phyloP scores from a whole-genome alignment of 2,329 filamentous ascomycete genomes.

The Dactylellina haptotyla region DNA sequence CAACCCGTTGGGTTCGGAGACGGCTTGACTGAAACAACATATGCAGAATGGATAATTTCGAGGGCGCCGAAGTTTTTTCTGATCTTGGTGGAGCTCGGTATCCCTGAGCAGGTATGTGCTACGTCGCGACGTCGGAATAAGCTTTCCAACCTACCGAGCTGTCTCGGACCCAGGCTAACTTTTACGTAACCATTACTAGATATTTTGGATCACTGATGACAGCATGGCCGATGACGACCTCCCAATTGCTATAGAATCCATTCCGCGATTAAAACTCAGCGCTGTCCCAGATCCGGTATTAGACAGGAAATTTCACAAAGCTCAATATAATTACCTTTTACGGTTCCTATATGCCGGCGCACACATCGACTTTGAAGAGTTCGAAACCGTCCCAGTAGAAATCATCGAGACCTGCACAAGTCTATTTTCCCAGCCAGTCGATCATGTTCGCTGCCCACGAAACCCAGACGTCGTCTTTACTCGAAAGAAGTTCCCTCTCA shows the following conservation, averaged over 20 bases:
- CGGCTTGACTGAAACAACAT: conserved; percentile 76
- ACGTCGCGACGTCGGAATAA: conserved; percentile 29
- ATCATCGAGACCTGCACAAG: conserved; percentile 65
- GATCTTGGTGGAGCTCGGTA: conserved; percentile 74
- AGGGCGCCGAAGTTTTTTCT: conserved; percentile 77
- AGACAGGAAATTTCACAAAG: conserved; percentile 75
- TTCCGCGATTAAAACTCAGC: conserved; percentile 72
- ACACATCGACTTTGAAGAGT: conserved; percentile 72
- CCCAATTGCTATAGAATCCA: conserved; percentile 73
- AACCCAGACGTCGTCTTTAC: conserved; percentile 69
- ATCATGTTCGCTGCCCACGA: conserved; percentile 73
- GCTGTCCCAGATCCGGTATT: conserved; percentile 70
- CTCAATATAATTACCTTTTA: conserved; percentile 77
- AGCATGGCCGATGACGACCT: conserved; percentile 81
- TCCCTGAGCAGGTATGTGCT: conserved; percentile 68
- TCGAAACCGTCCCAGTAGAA: conserved; percentile 76
- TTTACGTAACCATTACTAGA: conserved; percentile 62
- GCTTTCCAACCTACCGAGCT: conserved; percentile 4
- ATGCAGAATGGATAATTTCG: conserved; percentile 79
- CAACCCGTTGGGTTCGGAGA: conserved; percentile 74
- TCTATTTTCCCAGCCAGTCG: conserved; percentile 65
- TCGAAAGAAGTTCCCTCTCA: conserved; percentile 69
- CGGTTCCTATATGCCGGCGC: conserved; percentile 70
- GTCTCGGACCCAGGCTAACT: conserved; percentile 27
- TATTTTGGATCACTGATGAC: conserved; percentile 78